phyloP scores from a whole-genome alignment of 2,329 filamentous ascomycete species.

The Xylaria sp. region DNA sequence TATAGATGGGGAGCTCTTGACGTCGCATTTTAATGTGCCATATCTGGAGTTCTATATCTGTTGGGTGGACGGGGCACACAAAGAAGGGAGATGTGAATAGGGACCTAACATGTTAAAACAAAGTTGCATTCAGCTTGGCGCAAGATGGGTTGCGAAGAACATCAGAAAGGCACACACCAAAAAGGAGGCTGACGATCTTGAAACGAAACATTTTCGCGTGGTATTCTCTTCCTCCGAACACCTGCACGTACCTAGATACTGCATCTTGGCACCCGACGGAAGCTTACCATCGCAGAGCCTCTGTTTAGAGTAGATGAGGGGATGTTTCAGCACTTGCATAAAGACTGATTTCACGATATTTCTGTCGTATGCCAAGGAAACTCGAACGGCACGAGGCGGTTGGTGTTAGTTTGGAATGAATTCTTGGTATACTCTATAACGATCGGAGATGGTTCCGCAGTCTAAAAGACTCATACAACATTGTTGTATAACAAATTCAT shows the following conservation, averaged over 20 bases:
- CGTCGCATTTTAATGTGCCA: neutral
- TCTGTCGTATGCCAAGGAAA: neutral
- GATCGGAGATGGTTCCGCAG: too few species aligned
- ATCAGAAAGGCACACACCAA: constrained; percentile 29
- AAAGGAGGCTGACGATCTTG: constrained; percentile 33
- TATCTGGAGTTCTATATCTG: neutral
- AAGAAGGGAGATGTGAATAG: neutral
- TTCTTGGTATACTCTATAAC: neutral
- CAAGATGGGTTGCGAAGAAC: constrained; percentile 13
- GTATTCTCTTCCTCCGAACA: neutral
- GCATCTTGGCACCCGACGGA: neutral
- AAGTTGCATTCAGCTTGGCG: constrained; percentile 27
- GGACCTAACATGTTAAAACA: neutral
- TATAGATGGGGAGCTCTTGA: neutral
- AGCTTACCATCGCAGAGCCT: constrained; percentile 5
- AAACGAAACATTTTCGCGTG: constrained; percentile 40
- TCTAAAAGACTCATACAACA: neutral
- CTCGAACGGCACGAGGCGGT: neutral
- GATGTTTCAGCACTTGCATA: constrained; percentile 16
- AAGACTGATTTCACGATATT: constrained; percentile 6
- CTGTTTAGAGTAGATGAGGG: constrained; percentile 3
- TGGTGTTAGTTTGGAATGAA: neutral
- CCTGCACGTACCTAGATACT: too few species aligned
- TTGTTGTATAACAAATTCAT: neutral
- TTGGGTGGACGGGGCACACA: neutral